These are phyloP conservation scores for Aspergillaceae sp. DNA, from an alignment of 2,329 filamentous ascomycete genomes.

Conservation along the genomic window DNA sequence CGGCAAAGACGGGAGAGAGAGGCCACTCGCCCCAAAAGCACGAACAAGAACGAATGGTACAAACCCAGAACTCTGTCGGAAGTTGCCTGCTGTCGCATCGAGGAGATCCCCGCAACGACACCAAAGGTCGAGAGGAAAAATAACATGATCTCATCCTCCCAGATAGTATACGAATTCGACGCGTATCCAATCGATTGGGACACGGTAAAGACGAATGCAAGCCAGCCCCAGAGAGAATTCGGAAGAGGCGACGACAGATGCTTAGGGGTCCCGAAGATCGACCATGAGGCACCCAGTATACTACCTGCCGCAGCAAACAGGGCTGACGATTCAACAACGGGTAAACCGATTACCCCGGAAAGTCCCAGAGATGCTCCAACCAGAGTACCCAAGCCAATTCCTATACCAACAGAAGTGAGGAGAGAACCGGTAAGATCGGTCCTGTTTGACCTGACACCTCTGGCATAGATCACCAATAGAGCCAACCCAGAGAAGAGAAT, in stretches of 20 bases:
- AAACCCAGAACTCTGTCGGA: slow-evolving; percentile 66
- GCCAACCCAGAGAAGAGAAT: slow-evolving; percentile 62
- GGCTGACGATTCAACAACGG: slow-evolving; percentile 24
- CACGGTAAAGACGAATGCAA: slow-evolving; percentile 71
- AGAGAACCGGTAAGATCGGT: slow-evolving; percentile 47
- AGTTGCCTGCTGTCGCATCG: slow-evolving; percentile 60
- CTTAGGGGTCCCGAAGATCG: slow-evolving; percentile 31
- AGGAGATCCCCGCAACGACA: slow-evolving; percentile 61
- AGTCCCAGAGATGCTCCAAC: slow-evolving; percentile 18
- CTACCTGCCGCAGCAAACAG: slow-evolving; percentile 38
- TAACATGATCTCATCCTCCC: slow-evolving; percentile 90
- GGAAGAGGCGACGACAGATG: slow-evolving; percentile 52
- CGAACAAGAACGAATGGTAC: slow-evolving; percentile 78
- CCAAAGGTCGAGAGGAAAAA: slow-evolving; percentile 90
- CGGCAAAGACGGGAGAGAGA: slow-evolving; percentile 88
- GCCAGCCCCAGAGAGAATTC: slow-evolving; percentile 77
- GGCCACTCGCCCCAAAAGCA: slow-evolving; percentile 66
- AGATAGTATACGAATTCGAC: slow-evolving; percentile 96
- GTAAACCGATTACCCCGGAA: slow-evolving; percentile 19
- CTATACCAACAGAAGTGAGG: slow-evolving; percentile 43
- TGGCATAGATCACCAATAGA: slow-evolving; percentile 64
- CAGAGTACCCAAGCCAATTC: slow-evolving; percentile 37
- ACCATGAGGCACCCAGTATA: slow-evolving; percentile 35
- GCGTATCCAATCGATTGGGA: slow-evolving; percentile 89
- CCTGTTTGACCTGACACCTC: slow-evolving; percentile 46